phyloP scores from a whole-genome alignment of 164 flowering plant genomes.

The Litsea cubeba region DNA sequence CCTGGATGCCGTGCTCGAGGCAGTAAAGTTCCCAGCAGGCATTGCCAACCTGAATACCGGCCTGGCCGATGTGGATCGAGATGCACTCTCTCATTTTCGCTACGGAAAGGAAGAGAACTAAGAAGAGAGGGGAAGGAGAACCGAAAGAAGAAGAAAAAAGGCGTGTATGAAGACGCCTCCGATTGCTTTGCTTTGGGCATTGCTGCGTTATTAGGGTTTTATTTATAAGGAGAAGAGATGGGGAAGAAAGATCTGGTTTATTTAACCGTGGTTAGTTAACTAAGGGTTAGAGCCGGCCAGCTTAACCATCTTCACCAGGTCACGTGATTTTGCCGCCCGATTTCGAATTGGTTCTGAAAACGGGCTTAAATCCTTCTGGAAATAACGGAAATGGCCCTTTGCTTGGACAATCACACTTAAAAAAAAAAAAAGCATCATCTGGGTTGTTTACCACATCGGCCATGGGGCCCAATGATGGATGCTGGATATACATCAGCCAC shows the following conservation, averaged over 20 bases:
- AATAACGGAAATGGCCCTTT: constrained; percentile 9
- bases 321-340: constrained; percentile 5
- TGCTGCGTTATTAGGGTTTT: neutral
- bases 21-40: constrained; percentile 47
- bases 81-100: constrained; percentile 58
- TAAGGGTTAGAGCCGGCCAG: constrained; percentile 13
- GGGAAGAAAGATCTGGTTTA: constrained; percentile 7
- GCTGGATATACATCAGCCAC: no score
- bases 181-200: neutral
- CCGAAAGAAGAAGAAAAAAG: neutral
- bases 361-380: neutral
- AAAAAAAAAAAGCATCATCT: no score
- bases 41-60: constrained; percentile 52
- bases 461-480: no score
- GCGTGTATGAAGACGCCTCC: constrained; percentile 51
- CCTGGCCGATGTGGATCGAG: constrained; percentile 58
- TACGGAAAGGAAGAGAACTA: neutral
- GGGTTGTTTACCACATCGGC: no score
- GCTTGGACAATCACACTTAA: no score
- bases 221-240: constrained; percentile 7
- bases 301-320: constrained; percentile 4
- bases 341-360: constrained; percentile 1
- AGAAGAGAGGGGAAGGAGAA: neutral
- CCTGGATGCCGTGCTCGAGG: constrained; percentile 53
- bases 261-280: constrained; percentile 26